phyloP scores from a whole-genome alignment of 2,329 filamentous ascomycete species.

The Bipolaris oryzae region DNA sequence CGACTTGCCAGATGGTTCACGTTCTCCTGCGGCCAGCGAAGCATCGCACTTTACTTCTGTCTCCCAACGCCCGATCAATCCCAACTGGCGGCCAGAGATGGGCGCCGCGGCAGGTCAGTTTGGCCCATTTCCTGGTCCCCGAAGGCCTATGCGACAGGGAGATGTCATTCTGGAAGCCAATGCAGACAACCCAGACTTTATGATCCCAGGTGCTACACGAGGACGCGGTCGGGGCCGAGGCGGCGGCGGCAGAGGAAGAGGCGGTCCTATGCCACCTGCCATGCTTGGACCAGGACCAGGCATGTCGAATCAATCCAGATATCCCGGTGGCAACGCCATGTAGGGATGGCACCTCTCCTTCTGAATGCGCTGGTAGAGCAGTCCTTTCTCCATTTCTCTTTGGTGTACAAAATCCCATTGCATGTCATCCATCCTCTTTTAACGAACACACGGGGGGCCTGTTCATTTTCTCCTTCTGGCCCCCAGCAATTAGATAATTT shows the following conservation, averaged over 20 bases:
- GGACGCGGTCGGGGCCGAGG: constrained; percentile 43
- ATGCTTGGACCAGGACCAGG: constrained; percentile 23
- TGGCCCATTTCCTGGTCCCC: constrained; percentile 35
- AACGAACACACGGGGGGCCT: constrained; percentile 1
- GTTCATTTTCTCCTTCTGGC: neutral
- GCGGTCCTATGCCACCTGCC: constrained; percentile 37
- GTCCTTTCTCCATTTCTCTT: neutral
- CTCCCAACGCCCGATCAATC: constrained; percentile 86
- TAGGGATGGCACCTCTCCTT: constrained; percentile 21
- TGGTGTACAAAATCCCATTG: constrained; percentile 7
- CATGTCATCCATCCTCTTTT: constrained; percentile 1
- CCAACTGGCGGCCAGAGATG: constrained; percentile 72
- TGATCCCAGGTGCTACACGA: constrained; percentile 62
- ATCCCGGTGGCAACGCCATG: constrained; percentile 42
- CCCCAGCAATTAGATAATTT: constrained; percentile 14
- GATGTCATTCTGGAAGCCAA: constrained; percentile 71
- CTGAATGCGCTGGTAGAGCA: neutral
- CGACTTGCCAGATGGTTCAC: constrained; percentile 65
- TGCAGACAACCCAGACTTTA: constrained; percentile 81
- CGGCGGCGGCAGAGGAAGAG: constrained; percentile 27
- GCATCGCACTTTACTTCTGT: constrained; percentile 88
- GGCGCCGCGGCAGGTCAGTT: constrained; percentile 48
- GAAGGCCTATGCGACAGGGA: constrained; percentile 58
- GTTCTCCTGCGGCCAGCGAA: constrained; percentile 77
- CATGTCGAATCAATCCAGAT: constrained; percentile 40